Evolutionary conservation across 768 basidiomycete genomes (phyloP).

Genomic region (Dioszegia aurantiaca): DNA sequence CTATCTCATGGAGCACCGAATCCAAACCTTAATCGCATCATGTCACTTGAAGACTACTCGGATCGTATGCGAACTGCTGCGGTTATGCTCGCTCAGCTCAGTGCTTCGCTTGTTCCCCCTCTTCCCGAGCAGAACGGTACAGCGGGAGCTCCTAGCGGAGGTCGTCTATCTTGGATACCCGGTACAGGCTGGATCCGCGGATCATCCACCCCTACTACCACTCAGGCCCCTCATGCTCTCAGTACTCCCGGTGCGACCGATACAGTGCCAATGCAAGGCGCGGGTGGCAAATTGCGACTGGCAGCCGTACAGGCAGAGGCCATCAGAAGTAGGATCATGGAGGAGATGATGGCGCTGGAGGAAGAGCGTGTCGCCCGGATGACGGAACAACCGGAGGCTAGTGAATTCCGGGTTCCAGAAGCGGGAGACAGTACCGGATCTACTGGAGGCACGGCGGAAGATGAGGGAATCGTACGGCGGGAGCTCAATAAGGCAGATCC

Average conservation of each 20-base stretch:
- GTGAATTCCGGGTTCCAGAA: constrained; percentile 28
- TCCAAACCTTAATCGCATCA: constrained; percentile 44
- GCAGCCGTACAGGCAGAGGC: constrained; percentile 72
- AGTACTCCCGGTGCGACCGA: constrained; percentile 6
- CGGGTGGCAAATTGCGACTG: constrained; percentile 69
- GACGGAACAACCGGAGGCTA: constrained; percentile 55
- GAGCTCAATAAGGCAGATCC: constrained; percentile 95
- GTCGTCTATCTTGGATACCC: constrained; percentile 59
- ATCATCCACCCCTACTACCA: neutral
- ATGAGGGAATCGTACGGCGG: constrained; percentile 86
- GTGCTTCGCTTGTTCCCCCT: constrained; percentile 58
- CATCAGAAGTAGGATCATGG: constrained; percentile 94
- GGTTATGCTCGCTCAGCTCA: constrained; percentile 95
- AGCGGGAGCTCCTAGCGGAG: constrained; percentile 14
- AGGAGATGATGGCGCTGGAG: constrained; percentile 94
- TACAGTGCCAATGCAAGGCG: constrained; percentile 32
- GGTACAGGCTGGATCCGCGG: constrained; percentile 60
- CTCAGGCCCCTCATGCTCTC: constrained; percentile 14
- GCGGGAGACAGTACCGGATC: constrained; percentile 16
- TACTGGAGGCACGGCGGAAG: constrained; percentile 64
- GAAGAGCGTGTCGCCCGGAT: constrained; percentile 95
- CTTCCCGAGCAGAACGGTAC: constrained; percentile 27
- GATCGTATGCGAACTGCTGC: constrained; percentile 98
- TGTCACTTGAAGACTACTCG: constrained; percentile 95
- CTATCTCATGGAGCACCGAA: neutral